Base-by-base conservation (phyloP, 192 early-diverging fungal species). In the Gamsiella multidivaricata region DNA sequence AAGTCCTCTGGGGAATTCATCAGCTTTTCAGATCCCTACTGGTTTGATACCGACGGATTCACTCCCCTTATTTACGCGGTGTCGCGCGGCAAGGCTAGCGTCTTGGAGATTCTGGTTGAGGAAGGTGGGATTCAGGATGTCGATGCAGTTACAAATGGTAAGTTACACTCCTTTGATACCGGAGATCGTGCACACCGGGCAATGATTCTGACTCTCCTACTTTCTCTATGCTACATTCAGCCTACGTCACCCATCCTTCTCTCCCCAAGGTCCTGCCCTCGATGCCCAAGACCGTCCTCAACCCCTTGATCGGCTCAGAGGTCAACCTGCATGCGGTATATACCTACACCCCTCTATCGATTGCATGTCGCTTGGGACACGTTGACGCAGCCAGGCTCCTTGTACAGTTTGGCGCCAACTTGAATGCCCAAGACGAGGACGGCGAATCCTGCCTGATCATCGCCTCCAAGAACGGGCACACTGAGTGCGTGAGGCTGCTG, bases 11-110 rank as follows among this genome's bases (percentile, higher is more conserved):
- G 61, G 1, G 79, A 86, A 46, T 85, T 81, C 59, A 39, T 69
- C 43, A 78, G 72, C 26, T 87, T 84, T 68, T 78, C 65, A 0
- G 79, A 63, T 56, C 54, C 60, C 26, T 67, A 64, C 12, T 92
- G 90, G 90, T 67, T 82, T n/a, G 90, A 92, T 55, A 69, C 84
- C n/a, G 88, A 92, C 63, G 90, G 89, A 2, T 83, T 85, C 65
- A 88, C 84, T 3, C 90, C 90, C 5, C 33, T 92, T 1, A 88
- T 92, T 52, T 88, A 88, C 41, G 88, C 87, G 17, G 85, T 90
- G 0, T 65, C 87, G 5, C 79, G 80, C 58, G 87, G 88, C 3
- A 72, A 88, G 22, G 69, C 84, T 15, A 65, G 56, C 5, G 80
- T 85, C 22, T 70, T 85, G 14, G 70, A 82, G 25, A 70, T 80